Evolutionary conservation across 2,329 filamentous ascomycete species (phyloP).

Genomic region (Didymella sp.): DNA sequence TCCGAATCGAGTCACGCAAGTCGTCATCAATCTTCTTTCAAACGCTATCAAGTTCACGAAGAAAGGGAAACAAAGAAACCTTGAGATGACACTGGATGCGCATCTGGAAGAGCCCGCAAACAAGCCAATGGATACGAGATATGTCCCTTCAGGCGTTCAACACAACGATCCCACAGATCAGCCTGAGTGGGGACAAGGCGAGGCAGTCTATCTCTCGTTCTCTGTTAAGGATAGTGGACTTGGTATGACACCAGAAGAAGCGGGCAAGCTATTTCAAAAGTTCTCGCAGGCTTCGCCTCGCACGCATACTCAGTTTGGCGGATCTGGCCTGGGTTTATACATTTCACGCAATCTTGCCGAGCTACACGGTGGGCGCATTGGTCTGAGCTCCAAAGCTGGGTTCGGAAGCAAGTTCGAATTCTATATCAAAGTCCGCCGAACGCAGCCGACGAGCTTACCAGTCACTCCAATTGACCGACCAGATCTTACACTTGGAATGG

Average conservation of each 20-base stretch:
- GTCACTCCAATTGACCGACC: not conserved
- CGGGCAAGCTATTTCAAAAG: slow-evolving; percentile 16
- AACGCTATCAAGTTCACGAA: slow-evolving; percentile 46
- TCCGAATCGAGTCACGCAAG: slow-evolving; percentile 27
- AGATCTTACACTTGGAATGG: slow-evolving; percentile 6
- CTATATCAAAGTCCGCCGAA: slow-evolving; percentile 25
- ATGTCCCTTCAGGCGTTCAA: slow-evolving; percentile 32
- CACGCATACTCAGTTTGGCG: slow-evolving; percentile 58
- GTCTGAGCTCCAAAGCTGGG: slow-evolving; percentile 27
- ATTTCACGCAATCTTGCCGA: slow-evolving; percentile 38
- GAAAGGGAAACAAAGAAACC: slow-evolving; percentile 15
- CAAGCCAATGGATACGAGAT: slow-evolving; percentile 42
- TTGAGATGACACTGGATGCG: slow-evolving; percentile 12
- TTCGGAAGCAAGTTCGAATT: slow-evolving; percentile 37
- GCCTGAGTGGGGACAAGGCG: slow-evolving; percentile 11
- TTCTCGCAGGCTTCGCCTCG: slow-evolving; percentile 23
- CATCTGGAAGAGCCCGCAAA: slow-evolving; percentile 15
- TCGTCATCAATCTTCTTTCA: slow-evolving; percentile 42
- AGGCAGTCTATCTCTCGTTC: slow-evolving; percentile 16
- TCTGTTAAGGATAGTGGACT: slow-evolving; percentile 19
- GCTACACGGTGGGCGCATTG: slow-evolving; percentile 37
- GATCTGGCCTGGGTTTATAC: slow-evolving; percentile 32
- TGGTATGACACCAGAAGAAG: slow-evolving; percentile 4
- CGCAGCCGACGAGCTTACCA: slow-evolving; percentile 5
- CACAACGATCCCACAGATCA: slow-evolving; percentile 61